These are phyloP conservation scores for Canavalia gladiata DNA, from an alignment of 306 rosid species.

Conservation along the genomic window DNA sequence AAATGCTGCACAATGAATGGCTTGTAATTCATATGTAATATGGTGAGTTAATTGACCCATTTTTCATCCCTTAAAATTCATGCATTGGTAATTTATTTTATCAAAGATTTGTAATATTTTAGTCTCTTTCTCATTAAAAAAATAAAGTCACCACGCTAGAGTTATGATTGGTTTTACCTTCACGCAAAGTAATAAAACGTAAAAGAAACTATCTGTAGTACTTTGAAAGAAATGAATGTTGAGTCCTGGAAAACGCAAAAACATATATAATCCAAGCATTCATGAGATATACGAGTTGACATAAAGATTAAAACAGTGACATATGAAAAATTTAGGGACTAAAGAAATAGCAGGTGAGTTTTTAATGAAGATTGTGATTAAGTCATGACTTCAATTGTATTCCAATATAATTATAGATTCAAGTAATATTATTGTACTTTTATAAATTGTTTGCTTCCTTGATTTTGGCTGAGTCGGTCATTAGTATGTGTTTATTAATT, in stretches of 20 bases:
- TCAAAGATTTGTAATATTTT: background rate
- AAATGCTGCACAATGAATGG: background rate
- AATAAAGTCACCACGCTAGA: background rate
- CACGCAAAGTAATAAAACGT: background rate
- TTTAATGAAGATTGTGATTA: background rate
- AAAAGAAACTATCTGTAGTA: background rate
- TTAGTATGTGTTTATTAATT: slow-evolving; percentile 22
- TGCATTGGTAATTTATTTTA: background rate
- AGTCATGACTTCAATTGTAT: background rate
- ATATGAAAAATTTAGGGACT: background rate
- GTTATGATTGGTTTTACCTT: background rate
- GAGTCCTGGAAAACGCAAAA: background rate
- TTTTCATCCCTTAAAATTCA: background rate
- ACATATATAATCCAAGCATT: background rate
- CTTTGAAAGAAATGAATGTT: background rate
- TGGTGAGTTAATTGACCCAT: background rate
- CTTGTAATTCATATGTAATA: background rate
- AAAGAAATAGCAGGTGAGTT: background rate
- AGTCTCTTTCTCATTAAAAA: background rate
- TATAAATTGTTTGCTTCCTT: background rate
- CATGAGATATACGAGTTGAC: background rate
- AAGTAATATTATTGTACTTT: background rate
- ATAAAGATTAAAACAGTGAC: background rate
- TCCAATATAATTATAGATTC: background rate
- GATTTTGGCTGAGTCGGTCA: background rate